Evolutionary conservation across 805 yeast genomes (phyloP), one percentile per base, ranked within the genome.

Genomic region (Teunomyces gatunensis): DNA sequence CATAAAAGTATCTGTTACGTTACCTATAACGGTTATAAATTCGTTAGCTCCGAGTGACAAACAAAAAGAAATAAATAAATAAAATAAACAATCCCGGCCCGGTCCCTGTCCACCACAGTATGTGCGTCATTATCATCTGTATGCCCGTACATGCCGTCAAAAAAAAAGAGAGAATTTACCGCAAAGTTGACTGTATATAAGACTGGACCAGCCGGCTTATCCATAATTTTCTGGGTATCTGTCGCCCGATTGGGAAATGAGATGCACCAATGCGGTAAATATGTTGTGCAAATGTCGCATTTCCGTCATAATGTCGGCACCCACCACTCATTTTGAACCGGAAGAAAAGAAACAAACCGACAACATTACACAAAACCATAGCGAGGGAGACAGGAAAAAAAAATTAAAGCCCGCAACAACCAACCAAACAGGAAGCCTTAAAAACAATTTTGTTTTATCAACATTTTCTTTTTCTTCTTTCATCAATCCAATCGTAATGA

Each of bases 401-500:
- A 36, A 20, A 37, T 20, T 20, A 37, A 37, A 23, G 40, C 40
- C 40, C 40, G 28, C 40, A 32, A 32, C 34, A 32, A 37, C 40
- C 40, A 37, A 13, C 40, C 40, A 37, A 37, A 23, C 29, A 9
- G 40, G 40, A 37, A 37, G 25, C 25, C 25, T 23, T 13, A 23
- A 37, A 37, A 37, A 23, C 25, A 37, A 37, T 20, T 37, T 37
- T 23, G 15, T 23, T 23, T 20, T n/a, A n/a, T 21, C 23, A n/a
- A 37, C 15, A 12, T 11, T n/a, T 20, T 37, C 25, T n/a, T 23
- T 37, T 37, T 20, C 25, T 37, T 21, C n/a, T 18, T 13, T 39
- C 17, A 17, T 21, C 23, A 15, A 13, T 28, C 18, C 47, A 37
- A 27, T 13, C 23, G 40, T 30, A n/a, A 77, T 77, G 81, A 76